Evolutionary conservation across 2,329 filamentous ascomycete genomes (phyloP).

Genomic region (Botrytis hyacinthi): DNA sequence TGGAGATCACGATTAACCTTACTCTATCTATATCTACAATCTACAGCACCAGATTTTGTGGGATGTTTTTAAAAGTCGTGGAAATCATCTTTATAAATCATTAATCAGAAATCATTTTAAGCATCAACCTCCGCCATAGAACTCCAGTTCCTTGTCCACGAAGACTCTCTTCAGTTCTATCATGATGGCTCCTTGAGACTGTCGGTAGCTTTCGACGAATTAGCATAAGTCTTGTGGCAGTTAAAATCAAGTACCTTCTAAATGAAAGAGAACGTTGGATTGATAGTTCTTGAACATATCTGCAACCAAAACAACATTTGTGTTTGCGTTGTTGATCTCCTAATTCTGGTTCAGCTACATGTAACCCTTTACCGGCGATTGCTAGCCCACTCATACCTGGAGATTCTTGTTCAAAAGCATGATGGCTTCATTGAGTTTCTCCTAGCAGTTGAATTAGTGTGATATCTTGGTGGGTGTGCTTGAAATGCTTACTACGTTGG

Average conservation of each 20-base stretch:
- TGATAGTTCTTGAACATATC: constrained; percentile 99
- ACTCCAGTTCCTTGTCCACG: background rate
- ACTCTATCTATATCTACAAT: background rate
- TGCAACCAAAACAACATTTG: constrained; percentile 96
- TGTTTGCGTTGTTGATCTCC: constrained; percentile 98
- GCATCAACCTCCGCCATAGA: background rate
- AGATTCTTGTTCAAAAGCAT: constrained; percentile 90
- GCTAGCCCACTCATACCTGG: constrained; percentile 55
- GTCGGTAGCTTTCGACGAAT: constrained; percentile 63
- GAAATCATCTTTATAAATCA: background rate
- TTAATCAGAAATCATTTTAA: background rate
- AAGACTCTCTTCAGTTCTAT: constrained; percentile 12
- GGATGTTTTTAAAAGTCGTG: background rate
- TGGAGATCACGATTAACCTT: constrained; percentile 8
- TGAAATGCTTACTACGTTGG: constrained; percentile 76
- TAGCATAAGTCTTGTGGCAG: constrained; percentile 26
- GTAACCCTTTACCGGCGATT: background rate
- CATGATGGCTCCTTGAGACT: constrained; percentile 75
- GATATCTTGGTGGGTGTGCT: background rate
- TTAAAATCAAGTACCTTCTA: constrained; percentile 67
- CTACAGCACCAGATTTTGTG: background rate
- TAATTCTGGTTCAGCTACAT: constrained; percentile 41
- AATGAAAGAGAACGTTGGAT: constrained; percentile 93
- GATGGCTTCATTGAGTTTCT: constrained; percentile 94
- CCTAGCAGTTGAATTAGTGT: constrained; percentile 51